A percentile compares a stretch with the other conserved stretches of the same genome.
Evolutionary conservation across 495 filamentous ascomycete species (phyloP).

Genomic region (Talaromyces thailandensis): DNA sequence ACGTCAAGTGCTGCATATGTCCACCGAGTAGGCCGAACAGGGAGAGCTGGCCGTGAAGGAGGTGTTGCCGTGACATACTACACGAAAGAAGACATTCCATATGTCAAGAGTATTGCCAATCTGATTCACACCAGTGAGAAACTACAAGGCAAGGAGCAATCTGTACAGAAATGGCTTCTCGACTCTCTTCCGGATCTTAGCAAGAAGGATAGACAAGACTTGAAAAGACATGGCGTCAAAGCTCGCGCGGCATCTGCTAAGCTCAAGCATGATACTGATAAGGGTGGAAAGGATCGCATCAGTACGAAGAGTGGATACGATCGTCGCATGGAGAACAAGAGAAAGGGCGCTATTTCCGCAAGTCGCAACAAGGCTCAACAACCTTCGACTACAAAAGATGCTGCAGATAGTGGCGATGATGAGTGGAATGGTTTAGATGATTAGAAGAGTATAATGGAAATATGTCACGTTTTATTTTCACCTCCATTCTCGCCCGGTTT

Average conservation of each 20-base stretch:
- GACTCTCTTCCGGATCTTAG: conserved; percentile 74
- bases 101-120: conserved; percentile 86
- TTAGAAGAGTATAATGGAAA: conserved; percentile 14
- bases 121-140: conserved; percentile 81
- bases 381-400: conserved; percentile 9
- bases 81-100: conserved; percentile 86
- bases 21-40: conserved; percentile 87
- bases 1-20: conserved; percentile 82
- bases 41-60: conserved; percentile 76
- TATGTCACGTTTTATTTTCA: conserved; percentile 4
- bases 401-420: conserved; percentile 27
- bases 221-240: conserved; percentile 80
- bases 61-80: conserved; percentile 92
- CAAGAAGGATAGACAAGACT: conserved; percentile 70
- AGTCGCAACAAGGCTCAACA: conserved; percentile 52
- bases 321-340: conserved; percentile 65
- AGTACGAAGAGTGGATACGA: conserved; percentile 92
- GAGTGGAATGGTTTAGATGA: conserved; percentile 62
- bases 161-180: conserved; percentile 79
- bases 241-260: conserved; percentile 45
- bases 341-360: conserved; percentile 60
- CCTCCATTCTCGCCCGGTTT: neutral
- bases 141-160: conserved; percentile 33
- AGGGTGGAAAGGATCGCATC: conserved; percentile 51
- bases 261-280: conserved; percentile 31